Percentiles rank a stretch among this genome's conserved stretches.
phyloP scores from a whole-genome alignment of 192 early-diverging fungal genomes.

The Coemansia sp. region DNA sequence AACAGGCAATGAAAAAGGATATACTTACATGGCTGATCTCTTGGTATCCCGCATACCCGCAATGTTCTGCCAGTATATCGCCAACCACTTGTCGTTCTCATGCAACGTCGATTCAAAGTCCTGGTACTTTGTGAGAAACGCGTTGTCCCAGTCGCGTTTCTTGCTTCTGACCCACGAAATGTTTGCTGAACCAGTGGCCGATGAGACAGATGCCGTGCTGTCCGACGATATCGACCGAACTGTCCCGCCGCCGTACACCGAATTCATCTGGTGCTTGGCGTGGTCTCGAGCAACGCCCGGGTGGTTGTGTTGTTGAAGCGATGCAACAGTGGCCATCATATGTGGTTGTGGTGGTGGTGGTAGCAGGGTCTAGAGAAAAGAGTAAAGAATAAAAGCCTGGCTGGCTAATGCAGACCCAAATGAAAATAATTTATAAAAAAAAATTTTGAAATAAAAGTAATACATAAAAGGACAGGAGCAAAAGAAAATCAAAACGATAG shows the following conservation, averaged over 20 bases:
- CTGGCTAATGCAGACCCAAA: too few relatives aligned
- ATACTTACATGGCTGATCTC: conserved; percentile 34
- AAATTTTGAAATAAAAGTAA: neutral
- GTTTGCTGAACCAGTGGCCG: neutral
- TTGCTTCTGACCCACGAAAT: conserved; percentile 37
- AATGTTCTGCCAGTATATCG: conserved; percentile 48
- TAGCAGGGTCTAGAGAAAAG: neutral
- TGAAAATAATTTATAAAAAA: too few relatives aligned
- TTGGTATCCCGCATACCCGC: conserved; percentile 36
- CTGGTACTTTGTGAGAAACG: conserved; percentile 44
- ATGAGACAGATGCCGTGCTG: conserved; percentile 12
- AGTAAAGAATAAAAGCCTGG: neutral
- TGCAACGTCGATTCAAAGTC: conserved; percentile 52
- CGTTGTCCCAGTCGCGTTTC: conserved; percentile 56
- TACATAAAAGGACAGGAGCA: neutral
- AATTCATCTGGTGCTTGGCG: neutral
- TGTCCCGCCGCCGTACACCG: conserved; percentile 1
- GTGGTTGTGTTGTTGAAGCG: neutral
- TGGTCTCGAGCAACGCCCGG: neutral
- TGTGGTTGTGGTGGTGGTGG: too few relatives aligned
- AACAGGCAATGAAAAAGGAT: neutral
- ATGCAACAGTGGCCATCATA: conserved; percentile 24
- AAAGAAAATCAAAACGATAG: neutral
- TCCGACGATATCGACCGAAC: conserved; percentile 28
- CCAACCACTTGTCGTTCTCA: conserved; percentile 54